phyloP scores from a whole-genome alignment of 2,329 filamentous ascomycete species.

The Ceratocystis papillata region DNA sequence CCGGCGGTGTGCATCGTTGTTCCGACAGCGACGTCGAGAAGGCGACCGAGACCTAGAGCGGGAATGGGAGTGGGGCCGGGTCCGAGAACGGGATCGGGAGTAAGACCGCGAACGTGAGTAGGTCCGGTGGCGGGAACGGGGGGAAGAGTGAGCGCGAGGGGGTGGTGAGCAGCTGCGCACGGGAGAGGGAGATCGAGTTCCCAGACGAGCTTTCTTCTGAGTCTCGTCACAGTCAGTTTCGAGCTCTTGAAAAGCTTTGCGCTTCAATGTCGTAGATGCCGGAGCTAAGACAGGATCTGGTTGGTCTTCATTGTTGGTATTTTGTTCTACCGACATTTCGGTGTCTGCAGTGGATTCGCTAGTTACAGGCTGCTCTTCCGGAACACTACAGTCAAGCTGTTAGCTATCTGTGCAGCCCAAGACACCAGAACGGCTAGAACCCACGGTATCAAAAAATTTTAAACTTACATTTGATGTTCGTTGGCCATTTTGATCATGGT shows the following conservation, averaged over 20 bases:
- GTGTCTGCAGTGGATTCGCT: background rate
- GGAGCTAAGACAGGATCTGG: background rate
- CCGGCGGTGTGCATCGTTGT: background rate
- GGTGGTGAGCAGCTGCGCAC: background rate
- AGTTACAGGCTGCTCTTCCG: background rate
- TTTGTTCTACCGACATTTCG: background rate
- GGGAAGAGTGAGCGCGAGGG: background rate
- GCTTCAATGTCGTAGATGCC: slow-evolving; percentile 15
- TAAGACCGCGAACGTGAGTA: slow-evolving; percentile 14
- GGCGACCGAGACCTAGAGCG: slow-evolving; percentile 2
- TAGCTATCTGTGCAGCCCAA: background rate
- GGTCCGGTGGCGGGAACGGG: slow-evolving; percentile 1
- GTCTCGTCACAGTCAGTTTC: background rate
- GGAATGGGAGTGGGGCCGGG: background rate
- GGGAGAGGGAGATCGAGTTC: background rate
- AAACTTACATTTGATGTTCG: background rate
- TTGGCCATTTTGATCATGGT: background rate
- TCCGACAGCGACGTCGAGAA: background rate
- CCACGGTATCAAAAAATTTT: background rate
- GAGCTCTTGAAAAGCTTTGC: slow-evolving; percentile 21
- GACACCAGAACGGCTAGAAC: background rate
- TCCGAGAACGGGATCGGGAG: slow-evolving; percentile 8
- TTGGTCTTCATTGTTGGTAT: background rate
- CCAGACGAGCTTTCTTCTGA: slow-evolving; percentile 20
- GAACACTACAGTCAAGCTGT: background rate